Conservation (phyloP, 495 filamentous ascomycete genomes). For the Xylaria longipes region DNA sequence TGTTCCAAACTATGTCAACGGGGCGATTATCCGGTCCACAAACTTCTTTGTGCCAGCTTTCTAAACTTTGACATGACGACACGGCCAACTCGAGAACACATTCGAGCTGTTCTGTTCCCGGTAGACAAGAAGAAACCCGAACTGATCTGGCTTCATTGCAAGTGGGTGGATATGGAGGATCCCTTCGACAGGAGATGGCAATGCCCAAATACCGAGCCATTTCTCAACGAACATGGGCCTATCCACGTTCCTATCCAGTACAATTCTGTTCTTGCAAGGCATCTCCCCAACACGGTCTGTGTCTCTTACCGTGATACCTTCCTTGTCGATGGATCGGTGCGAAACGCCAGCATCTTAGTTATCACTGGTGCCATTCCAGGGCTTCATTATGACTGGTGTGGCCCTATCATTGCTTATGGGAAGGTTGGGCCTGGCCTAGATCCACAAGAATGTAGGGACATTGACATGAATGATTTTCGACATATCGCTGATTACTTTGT, state of each 20-base stretch:
- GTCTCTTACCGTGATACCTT: not conserved
- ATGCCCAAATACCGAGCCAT: not conserved
- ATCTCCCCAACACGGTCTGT: not conserved
- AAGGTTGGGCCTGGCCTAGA: not conserved
- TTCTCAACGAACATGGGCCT: not conserved
- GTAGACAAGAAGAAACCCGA: not conserved
- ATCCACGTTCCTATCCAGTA: not conserved
- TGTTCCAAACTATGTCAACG: constrained; percentile 3
- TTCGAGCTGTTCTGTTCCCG: constrained; percentile 7
- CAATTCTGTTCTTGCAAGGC: not conserved
- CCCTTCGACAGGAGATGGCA: not conserved
- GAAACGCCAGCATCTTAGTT: not conserved
- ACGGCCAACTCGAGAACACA: not conserved
- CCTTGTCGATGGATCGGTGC: constrained; percentile 12
- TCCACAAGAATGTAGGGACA: constrained; percentile 30
- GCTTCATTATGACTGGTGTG: not conserved
- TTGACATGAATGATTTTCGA: constrained; percentile 44
- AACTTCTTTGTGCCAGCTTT: not conserved
- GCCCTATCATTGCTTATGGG: constrained; percentile 1
- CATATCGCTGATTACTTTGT: constrained; percentile 40
- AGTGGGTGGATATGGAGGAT: not conserved
- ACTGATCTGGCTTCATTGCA: constrained; percentile 11
- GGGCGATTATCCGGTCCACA: constrained; percentile 5
- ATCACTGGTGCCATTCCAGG: not conserved
- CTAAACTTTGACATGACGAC: not conserved